Conservation (phyloP, 768 basidiomycete species). For the Sporobolomyces phaffii region DNA sequence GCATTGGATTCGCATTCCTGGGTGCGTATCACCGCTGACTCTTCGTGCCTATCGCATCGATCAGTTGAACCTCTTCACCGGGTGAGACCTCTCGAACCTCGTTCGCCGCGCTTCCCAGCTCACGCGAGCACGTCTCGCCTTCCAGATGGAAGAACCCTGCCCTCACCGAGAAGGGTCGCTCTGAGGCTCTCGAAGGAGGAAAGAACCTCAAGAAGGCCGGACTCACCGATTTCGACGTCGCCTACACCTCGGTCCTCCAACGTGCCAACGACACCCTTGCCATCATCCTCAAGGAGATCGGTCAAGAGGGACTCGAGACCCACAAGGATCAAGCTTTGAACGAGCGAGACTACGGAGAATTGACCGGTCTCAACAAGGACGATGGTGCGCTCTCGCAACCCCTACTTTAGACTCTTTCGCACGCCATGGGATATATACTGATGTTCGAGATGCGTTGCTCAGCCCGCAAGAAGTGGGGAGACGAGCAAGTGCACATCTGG, state of each 20-base stretch:
- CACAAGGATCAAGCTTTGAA: conserved; percentile 41
- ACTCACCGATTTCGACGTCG: conserved; percentile 37
- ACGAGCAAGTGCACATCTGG: conserved; percentile 44
- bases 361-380: conserved; percentile 43
- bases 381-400: conserved; percentile 10
- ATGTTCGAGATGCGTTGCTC: neutral
- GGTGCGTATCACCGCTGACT: too few species aligned
- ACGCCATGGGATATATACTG: neutral
- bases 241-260: conserved; percentile 41
- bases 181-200: conserved; percentile 37
- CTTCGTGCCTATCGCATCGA: too few species aligned
- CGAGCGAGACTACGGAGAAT: conserved; percentile 41
- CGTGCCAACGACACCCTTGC: conserved; percentile 42
- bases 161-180: conserved; percentile 38
- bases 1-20: too few species aligned
- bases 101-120: neutral
- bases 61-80: conserved; percentile 41
- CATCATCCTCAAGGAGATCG: conserved; percentile 44
- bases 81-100: too few species aligned
- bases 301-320: conserved; percentile 35
- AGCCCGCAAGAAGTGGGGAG: conserved; percentile 41
- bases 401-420: neutral
- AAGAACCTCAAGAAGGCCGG: conserved; percentile 35
- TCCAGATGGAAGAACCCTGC: conserved; percentile 36
- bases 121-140: too few species aligned